Evolutionary conservation across 2,329 filamentous ascomycete species (phyloP).

Genomic region (Endoconidiophora laricicola): DNA sequence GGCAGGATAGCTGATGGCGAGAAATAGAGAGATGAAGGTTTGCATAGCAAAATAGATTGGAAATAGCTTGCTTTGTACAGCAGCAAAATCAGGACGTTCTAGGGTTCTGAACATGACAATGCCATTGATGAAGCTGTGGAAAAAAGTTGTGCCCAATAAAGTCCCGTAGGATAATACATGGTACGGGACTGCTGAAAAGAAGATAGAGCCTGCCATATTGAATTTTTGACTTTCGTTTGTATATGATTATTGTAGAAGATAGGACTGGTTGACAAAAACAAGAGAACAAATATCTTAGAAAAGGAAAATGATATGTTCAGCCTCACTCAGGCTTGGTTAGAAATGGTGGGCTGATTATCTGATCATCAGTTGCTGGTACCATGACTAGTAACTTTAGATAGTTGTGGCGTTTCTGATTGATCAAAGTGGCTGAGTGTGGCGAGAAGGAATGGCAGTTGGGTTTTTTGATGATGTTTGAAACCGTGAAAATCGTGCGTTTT

Average conservation of each 20-base stretch:
- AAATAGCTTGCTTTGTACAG: slow-evolving; percentile 66
- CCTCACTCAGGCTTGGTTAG: not conserved
- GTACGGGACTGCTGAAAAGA: slow-evolving; percentile 53
- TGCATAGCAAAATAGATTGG: slow-evolving; percentile 82
- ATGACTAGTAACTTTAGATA: no score
- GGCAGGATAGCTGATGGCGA: slow-evolving; percentile 71
- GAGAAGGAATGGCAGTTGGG: not conserved
- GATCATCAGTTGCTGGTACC: not conserved
- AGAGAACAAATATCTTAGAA: not conserved
- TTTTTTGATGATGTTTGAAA: slow-evolving; percentile 11
- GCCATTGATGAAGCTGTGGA: slow-evolving; percentile 66
- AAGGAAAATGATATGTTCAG: not conserved
- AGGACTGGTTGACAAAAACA: not conserved
- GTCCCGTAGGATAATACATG: slow-evolving; percentile 73
- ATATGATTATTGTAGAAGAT: not conserved
- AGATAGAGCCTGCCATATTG: slow-evolving; percentile 21
- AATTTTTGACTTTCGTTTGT: not conserved
- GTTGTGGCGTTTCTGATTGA: not conserved
- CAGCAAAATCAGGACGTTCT: slow-evolving; percentile 62
- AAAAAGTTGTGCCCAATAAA: slow-evolving; percentile 71
- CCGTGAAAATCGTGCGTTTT: not conserved
- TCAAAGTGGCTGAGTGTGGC: slow-evolving; percentile 5
- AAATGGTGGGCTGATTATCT: not conserved
- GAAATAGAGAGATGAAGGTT: slow-evolving; percentile 51
- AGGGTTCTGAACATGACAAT: slow-evolving; percentile 63